Percentiles rank a stretch among this genome's conserved stretches.
These are phyloP conservation scores for Trichophyton equinum DNA, from an alignment of 2,329 filamentous ascomycete genomes.

Conservation along the genomic window DNA sequence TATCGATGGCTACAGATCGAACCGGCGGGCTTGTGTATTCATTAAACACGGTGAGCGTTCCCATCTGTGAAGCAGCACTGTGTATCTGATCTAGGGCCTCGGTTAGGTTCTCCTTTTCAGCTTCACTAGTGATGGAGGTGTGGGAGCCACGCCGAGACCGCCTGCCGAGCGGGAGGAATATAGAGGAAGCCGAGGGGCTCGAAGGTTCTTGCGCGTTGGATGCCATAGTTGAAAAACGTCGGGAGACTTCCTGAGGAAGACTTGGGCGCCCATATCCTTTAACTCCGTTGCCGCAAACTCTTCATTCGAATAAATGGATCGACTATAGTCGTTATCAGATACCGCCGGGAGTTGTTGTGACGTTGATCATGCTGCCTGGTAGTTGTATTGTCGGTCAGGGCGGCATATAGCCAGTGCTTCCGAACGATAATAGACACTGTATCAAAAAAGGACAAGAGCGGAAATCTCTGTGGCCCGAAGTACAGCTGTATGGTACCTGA, in stretches of 20 bases:
- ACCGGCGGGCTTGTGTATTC: conserved; percentile 61
- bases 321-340: not conserved
- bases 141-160: conserved; percentile 34
- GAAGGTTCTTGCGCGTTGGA: conserved; percentile 25
- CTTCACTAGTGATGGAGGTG: conserved; percentile 40
- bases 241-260: not conserved
- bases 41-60: conserved; percentile 81
- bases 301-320: not conserved
- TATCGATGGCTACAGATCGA: conserved; percentile 47
- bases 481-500: not conserved
- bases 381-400: not conserved
- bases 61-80: conserved; percentile 71
- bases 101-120: conserved; percentile 62
- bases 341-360: not conserved
- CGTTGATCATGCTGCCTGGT: not conserved
- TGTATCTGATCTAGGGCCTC: conserved; percentile 79
- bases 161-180: conserved; percentile 33
- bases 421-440: not conserved
- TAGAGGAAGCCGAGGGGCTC: conserved; percentile 35
- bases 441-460: not conserved
- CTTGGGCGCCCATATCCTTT: not conserved
- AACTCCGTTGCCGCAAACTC: not conserved
- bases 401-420: not conserved
- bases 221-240: conserved; percentile 20
- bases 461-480: not conserved